phyloP scores from a whole-genome alignment of 805 yeast genomes.

The Ogataea corticis region DNA sequence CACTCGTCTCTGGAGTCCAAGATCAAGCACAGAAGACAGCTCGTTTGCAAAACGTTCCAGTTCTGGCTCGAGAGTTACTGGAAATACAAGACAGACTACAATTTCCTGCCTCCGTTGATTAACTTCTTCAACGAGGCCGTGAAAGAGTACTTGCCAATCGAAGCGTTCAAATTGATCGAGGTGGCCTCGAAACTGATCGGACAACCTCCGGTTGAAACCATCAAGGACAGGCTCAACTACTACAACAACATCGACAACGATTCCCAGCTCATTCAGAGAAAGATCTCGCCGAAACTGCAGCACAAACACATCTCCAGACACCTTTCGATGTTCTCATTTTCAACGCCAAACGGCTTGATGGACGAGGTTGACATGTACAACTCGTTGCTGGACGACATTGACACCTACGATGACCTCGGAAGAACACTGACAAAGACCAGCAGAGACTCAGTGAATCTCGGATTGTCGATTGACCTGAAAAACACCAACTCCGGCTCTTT shows the following conservation, averaged over 20 bases:
- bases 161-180: slow-evolving; percentile 61
- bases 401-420: slow-evolving; percentile 32
- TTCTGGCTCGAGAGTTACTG: slow-evolving; percentile 91
- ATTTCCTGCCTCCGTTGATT: slow-evolving; percentile 64
- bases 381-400: slow-evolving; percentile 36
- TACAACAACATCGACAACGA: slow-evolving; percentile 37
- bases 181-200: slow-evolving; percentile 61
- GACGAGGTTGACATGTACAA: slow-evolving; percentile 33
- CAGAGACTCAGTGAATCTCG: slow-evolving; percentile 28
- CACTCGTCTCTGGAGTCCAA: slow-evolving; percentile 44
- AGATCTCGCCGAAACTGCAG: slow-evolving; percentile 40
- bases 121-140: slow-evolving; percentile 80
- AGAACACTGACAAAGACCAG: slow-evolving; percentile 19
- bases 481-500: slow-evolving; percentile 24
- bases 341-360: slow-evolving; percentile 20
- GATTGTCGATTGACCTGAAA: slow-evolving; percentile 32
- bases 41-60: slow-evolving; percentile 68
- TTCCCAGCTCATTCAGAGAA: slow-evolving; percentile 55
- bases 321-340: slow-evolving; percentile 26
- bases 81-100: slow-evolving; percentile 63
- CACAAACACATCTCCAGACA: slow-evolving; percentile 31
- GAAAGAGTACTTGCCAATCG: slow-evolving; percentile 61
- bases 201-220: slow-evolving; percentile 49
- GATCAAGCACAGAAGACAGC: slow-evolving; percentile 60
- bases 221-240: slow-evolving; percentile 32